Evolutionary conservation across 768 basidiomycete species (phyloP).

Genomic region (Strobilomyces confusus): DNA sequence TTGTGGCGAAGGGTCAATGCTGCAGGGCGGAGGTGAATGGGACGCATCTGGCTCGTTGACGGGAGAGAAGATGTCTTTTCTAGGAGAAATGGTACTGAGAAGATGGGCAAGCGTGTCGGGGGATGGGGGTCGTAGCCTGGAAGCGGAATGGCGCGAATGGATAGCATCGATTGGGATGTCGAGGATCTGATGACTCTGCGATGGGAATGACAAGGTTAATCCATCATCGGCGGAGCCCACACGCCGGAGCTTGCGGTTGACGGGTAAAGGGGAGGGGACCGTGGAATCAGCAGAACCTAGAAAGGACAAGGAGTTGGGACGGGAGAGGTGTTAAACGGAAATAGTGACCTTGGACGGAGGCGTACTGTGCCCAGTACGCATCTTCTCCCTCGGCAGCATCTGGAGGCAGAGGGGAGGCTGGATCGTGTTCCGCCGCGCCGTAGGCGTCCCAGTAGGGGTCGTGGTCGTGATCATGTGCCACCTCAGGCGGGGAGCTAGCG

Average conservation of each 20-base stretch:
- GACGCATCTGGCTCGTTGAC: constrained; percentile 6
- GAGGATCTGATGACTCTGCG: constrained; percentile 7
- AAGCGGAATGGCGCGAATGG: constrained; percentile 10
- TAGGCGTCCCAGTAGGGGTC: constrained; percentile 72
- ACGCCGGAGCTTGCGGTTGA: constrained; percentile 25
- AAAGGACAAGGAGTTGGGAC: constrained; percentile 3
- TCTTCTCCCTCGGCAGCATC: constrained; percentile 39
- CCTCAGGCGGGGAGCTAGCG: constrained; percentile 21
- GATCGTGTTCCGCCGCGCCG: constrained; percentile 35
- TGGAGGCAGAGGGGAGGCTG: constrained; percentile 9
- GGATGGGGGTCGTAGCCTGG: constrained; percentile 23
- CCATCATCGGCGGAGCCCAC: not conserved
- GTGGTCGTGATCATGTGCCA: constrained; percentile 30
- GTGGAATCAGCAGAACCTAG: constrained; percentile 73
- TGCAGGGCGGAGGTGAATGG: constrained; percentile 7
- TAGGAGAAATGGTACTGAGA: constrained; percentile 25
- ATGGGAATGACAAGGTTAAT: not conserved
- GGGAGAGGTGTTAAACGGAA: constrained; percentile 14
- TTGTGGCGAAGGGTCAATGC: constrained; percentile 9
- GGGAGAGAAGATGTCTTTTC: constrained; percentile 15
- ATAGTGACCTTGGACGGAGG: constrained; percentile 58
- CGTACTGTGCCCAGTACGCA: constrained; percentile 76
- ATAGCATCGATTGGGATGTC: constrained; percentile 18
- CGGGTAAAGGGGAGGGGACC: constrained; percentile 46
- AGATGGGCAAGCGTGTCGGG: constrained; percentile 24